phyloP scores from a whole-genome alignment of 2,329 filamentous ascomycete species.

The Fusarium praegraminearum region DNA sequence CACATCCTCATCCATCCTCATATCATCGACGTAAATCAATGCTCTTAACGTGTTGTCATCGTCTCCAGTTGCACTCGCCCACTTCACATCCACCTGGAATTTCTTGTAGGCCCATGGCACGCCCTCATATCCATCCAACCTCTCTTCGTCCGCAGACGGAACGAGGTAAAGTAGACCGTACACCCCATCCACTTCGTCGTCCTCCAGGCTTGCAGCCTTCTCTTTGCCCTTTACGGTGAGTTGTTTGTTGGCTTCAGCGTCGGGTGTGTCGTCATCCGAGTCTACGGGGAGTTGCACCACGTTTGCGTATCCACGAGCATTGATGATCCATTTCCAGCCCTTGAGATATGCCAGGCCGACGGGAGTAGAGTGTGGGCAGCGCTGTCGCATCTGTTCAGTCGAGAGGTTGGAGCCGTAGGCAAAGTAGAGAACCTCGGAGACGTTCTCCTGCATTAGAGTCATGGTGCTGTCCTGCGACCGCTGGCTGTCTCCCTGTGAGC shows the following conservation, averaged over 20 bases:
- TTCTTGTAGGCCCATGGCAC: conserved; percentile 74
- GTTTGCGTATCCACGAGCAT: conserved; percentile 75
- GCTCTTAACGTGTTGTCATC: conserved; percentile 51
- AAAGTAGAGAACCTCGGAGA: conserved; percentile 68
- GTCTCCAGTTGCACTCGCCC: conserved; percentile 44
- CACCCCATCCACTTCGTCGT: conserved; percentile 55
- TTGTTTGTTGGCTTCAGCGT: conserved; percentile 5
- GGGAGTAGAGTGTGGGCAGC: conserved; percentile 69
- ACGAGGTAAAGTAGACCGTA: conserved; percentile 70
- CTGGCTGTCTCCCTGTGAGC: conserved; percentile 50
- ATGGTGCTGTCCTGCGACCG: conserved; percentile 53
- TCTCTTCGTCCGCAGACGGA: conserved; percentile 60
- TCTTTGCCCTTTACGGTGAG: conserved; percentile 20
- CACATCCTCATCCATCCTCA: conserved; percentile 52
- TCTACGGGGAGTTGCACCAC: conserved; percentile 58
- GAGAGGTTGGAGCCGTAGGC: conserved; percentile 79
- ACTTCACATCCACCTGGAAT: conserved; percentile 51
- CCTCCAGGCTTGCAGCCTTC: background rate
- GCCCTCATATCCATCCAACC: conserved; percentile 70
- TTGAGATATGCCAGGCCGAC: conserved; percentile 68
- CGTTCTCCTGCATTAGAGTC: conserved; percentile 53
- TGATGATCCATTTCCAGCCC: conserved; percentile 75
- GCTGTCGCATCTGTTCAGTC: conserved; percentile 70
- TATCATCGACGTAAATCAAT: conserved; percentile 71
- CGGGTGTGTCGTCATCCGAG: conserved; percentile 20